Base-by-base conservation (phyloP, 1,139 yeast species). In the Sugiyamaella neomexicana region DNA sequence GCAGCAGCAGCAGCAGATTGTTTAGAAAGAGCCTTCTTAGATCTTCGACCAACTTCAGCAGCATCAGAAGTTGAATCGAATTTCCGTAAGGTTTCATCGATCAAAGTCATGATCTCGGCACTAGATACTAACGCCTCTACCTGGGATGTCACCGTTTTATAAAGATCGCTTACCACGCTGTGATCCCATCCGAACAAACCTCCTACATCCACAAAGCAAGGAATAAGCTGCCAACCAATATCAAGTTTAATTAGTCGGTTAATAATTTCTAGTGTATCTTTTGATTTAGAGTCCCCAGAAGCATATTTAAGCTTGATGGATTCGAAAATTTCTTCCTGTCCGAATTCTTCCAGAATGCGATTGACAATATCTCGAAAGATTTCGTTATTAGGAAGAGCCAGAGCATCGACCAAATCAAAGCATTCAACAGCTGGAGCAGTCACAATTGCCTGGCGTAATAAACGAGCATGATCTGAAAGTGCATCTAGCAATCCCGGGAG, bases 361-460 rank as follows among this genome's bases (percentile, higher is more conserved):
- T 79, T 72, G n/a, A 88, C 79, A 6, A 86, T 77, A 65, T 86
- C 95, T 53, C 77, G 75, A 64, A 89, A 84, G 36, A 86, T 80
- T 40, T 83, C 89, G 50, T 80, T 81, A 60, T 81, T 82, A 20
- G 80, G 80, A 13, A 54, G 52, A 5, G 74, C 69, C 46, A 89
- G 74, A 57, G 86, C 89, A 5, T 72, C 67, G 43, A 88, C 72
- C 29, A 90, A 75, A 57, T 88, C 95, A 4, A 70, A 68, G 50
- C 87, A 76, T 4, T 86, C 78, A 42, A 90, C 72, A 56, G 83
- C 82, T 2, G 89, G 87, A 60, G 95, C 85, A 0, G 93, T 84
- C 12, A 84, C 86, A 51, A 89, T 79, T 0, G 95, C 93, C 68
- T 87, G 96, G 69, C 89, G 82, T 68, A 86, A 78, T 56, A 90